Base-by-base conservation (phyloP, 768 basidiomycete species). In the Kwoniella bestiolae region DNA sequence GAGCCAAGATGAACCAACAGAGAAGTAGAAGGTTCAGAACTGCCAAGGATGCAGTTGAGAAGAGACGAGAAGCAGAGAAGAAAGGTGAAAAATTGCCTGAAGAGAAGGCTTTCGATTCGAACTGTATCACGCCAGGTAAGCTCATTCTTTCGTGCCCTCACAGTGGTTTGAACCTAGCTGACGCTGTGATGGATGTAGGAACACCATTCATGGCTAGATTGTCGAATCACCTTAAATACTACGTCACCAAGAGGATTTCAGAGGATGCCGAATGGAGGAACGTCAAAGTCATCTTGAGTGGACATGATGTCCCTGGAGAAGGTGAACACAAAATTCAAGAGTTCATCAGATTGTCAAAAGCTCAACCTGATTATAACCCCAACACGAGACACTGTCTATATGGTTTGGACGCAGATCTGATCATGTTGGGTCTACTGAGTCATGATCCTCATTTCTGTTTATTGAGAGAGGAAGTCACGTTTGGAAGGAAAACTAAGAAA, bases 271-370 rank as follows among this genome's bases (percentile, higher is more conserved):
- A 94, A 79, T 99, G 96, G 96, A 85, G 91, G 65, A 86, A 89
- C 60, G 87, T 98, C 45, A 85, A 93, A 76, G 93, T 98, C 23
- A 91, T 99, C 41, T 84, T 99, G 38, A 95, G 92, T 29, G 96
- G 96, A 11, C 94, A 98, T 80, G 95, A 99, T 74, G 94, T 81
- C 3, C 96, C 96, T 0, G 96, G 96, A 71, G 96, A 99, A 82
- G 96, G 96, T 65, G 96, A 99, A 79, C 96, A 99, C 86, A 99
- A 99, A 85, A 94, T 99, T 72, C 97, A 98, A 91, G 96, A 97
- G 80, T 99, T 94, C 82, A 98, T 99, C 79, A 90, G 96, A 41
- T 83, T 93, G 66, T 89, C 90, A 57, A 90, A 94, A 72, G 94
- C 96, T 31, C 96, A 98, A 80, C 91, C 91, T 7, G 90, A 92